These are phyloP conservation scores for Corrigiola litoralis DNA, from an alignment of 179 eudicot genomes.

Conservation along the genomic window DNA sequence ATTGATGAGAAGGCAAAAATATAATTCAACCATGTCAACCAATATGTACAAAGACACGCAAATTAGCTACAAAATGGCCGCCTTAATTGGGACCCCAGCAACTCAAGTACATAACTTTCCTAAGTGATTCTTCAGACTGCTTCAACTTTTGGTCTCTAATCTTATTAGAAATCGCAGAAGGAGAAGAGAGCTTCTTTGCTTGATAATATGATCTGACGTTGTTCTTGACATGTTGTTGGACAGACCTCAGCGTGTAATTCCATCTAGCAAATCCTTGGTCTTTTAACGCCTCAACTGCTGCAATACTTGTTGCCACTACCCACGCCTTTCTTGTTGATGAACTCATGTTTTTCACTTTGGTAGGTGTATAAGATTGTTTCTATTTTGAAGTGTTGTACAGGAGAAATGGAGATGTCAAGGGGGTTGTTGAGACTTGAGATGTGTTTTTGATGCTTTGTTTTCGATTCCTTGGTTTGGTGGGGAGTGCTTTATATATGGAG, in stretches of 20 bases:
- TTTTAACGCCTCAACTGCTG: constrained; percentile 23
- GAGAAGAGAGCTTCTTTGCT: constrained; percentile 3
- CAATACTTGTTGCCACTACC: constrained; percentile 17
- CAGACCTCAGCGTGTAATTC: constrained; percentile 15
- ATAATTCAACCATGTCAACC: too few species aligned
- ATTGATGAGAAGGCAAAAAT: too few species aligned
- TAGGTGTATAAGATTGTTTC: too few species aligned
- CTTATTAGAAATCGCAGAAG: background rate
- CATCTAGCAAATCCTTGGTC: constrained; percentile 31
- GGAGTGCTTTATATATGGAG: too few species aligned
- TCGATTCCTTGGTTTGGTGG: too few species aligned
- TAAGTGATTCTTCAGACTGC: constrained; percentile 18
- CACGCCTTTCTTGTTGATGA: constrained; percentile 10
- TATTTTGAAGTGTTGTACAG: too few species aligned
- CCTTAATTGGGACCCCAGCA: constrained; percentile 17
- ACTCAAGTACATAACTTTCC: constrained; percentile 16
- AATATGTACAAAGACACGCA: too few species aligned
- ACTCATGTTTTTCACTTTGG: background rate
- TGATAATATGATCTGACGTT: constrained; percentile 18
- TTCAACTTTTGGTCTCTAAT: background rate
- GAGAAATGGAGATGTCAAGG: too few species aligned
- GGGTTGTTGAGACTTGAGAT: too few species aligned
- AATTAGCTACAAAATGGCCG: background rate
- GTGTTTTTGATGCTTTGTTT: too few species aligned
- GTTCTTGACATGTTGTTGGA: constrained; percentile 18